phyloP scores from a whole-genome alignment of 2,329 filamentous ascomycete species.

The Alternaria triticina region DNA sequence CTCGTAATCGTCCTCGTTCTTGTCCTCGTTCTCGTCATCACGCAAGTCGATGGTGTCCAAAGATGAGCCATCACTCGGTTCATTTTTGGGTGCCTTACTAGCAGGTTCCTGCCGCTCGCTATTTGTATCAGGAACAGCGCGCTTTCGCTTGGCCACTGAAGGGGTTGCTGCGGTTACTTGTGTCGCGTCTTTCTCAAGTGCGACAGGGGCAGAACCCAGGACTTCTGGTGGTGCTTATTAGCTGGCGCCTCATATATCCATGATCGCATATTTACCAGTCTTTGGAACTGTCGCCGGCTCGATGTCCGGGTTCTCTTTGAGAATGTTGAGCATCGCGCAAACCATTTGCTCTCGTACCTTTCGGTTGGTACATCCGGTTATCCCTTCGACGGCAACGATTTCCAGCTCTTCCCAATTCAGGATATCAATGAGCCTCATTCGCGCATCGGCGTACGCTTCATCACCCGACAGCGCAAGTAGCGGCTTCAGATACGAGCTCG shows the following conservation, averaged over 20 bases:
- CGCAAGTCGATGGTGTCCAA: background rate
- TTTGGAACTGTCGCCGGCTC: background rate
- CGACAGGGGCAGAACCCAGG: accelerated
- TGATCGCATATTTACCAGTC: background rate
- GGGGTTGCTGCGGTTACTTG: background rate
- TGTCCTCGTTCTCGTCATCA: background rate
- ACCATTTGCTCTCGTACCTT: background rate
- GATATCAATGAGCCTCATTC: background rate
- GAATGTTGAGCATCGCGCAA: background rate
- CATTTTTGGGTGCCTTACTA: background rate
- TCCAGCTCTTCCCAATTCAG: background rate
- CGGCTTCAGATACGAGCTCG: background rate
- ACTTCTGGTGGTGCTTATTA: accelerated
- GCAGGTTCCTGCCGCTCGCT: background rate
- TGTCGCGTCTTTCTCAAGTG: background rate
- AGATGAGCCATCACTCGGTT: background rate
- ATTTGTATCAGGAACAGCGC: background rate
- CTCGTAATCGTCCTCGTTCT: background rate
- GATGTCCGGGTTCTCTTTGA: background rate
- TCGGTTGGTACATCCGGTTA: background rate
- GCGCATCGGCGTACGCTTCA: background rate
- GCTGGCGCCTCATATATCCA: background rate
- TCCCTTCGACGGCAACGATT: background rate
- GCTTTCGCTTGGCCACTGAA: background rate
- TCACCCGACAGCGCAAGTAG: background rate